Evolutionary conservation across 768 basidiomycete species (phyloP).

Genomic region (Sporobolomyces pararoseus): DNA sequence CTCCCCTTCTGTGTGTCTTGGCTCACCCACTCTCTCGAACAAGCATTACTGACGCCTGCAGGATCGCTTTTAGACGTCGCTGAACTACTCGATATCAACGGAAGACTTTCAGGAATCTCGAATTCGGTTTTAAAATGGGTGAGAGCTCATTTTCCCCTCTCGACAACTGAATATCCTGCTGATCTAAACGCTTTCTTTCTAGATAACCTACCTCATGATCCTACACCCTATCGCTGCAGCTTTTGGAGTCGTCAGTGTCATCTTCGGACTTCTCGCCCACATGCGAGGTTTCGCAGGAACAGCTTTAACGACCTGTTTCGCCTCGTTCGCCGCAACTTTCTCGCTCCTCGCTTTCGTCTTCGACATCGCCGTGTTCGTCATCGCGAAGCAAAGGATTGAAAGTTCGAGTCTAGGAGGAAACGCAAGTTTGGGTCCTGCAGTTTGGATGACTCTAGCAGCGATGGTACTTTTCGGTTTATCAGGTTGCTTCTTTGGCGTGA

Average conservation of each 20-base stretch:
- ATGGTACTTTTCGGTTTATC: slow-evolving; percentile 81
- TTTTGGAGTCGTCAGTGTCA: slow-evolving; percentile 64
- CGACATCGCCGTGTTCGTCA: slow-evolving; percentile 84
- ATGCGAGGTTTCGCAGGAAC: slow-evolving; percentile 69
- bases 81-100: slow-evolving; percentile 65
- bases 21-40: background rate
- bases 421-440: slow-evolving; percentile 63
- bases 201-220: slow-evolving; percentile 80
- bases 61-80: slow-evolving; percentile 65
- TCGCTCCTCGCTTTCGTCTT: slow-evolving; percentile 85
- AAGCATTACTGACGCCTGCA: background rate
- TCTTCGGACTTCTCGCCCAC: slow-evolving; percentile 84
- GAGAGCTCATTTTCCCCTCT: background rate
- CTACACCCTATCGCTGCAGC: slow-evolving; percentile 79
- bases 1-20: too few species aligned
- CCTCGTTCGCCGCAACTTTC: slow-evolving; percentile 67
- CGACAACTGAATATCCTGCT: background rate
- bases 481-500: slow-evolving; percentile 76
- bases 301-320: slow-evolving; percentile 49
- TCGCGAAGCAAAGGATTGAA: slow-evolving; percentile 80
- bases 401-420: slow-evolving; percentile 8
- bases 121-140: slow-evolving; percentile 80
- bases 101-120: slow-evolving; percentile 66
- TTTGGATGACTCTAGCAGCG: slow-evolving; percentile 85
- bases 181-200: background rate